A percentile compares a stretch with the other conserved stretches of the same genome.
phyloP scores from a whole-genome alignment of 108 stramenopile species.

The Stephanodiscus triporus region DNA sequence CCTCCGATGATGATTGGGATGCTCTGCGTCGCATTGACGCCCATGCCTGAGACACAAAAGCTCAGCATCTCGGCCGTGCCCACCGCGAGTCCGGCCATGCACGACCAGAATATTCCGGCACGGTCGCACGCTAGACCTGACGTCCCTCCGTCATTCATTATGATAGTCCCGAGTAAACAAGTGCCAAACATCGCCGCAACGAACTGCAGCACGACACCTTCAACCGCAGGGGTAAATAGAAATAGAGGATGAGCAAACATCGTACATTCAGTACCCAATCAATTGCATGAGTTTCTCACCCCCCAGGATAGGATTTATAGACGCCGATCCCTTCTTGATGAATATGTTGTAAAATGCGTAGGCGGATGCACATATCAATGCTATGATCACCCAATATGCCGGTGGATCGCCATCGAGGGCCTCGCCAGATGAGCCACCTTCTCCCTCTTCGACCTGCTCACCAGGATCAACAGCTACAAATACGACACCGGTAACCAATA shows the following conservation, averaged over 20 bases:
- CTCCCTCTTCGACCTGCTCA: constrained; percentile 6
- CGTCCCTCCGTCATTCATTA: constrained; percentile 1
- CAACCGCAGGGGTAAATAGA: not conserved
- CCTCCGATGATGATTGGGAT: constrained; percentile 80
- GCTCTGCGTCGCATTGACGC: constrained; percentile 67
- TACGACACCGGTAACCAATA: constrained; percentile 59
- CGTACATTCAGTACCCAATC: not conserved
- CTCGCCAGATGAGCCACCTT: not conserved
- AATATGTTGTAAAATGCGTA: constrained; percentile 83
- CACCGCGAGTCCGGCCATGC: constrained; percentile 37
- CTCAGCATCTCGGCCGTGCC: constrained; percentile 73
- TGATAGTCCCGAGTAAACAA: constrained; percentile 21
- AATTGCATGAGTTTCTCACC: constrained; percentile 22
- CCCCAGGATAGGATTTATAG: constrained; percentile 70
- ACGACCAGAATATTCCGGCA: constrained; percentile 8
- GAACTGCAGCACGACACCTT: constrained; percentile 66
- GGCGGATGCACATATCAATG: constrained; percentile 64
- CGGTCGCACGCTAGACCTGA: constrained; percentile 4
- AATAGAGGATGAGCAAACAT: not conserved
- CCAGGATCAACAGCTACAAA: constrained; percentile 62
- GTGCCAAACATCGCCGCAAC: constrained; percentile 69
- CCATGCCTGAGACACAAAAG: constrained; percentile 66
- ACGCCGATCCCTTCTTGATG: constrained; percentile 68
- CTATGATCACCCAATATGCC: constrained; percentile 58
- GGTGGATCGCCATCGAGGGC: not conserved